Evolutionary conservation across 1,284 basidiomycete genomes (phyloP).

Genomic region (Microbotryum lychnidis-dioicae): DNA sequence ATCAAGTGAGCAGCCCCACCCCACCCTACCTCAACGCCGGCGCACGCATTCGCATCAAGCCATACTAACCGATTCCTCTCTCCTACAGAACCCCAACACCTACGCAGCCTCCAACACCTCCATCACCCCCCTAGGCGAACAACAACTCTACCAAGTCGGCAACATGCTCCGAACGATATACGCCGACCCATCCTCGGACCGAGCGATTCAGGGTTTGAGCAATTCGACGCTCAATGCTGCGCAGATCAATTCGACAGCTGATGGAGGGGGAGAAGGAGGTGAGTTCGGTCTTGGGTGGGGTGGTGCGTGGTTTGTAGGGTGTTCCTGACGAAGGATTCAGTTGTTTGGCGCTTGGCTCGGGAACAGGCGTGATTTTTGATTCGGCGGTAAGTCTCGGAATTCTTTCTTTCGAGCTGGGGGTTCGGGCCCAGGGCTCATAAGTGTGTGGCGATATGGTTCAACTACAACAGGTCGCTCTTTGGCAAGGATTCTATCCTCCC

Average conservation of each 20-base stretch:
- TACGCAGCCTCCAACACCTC: constrained; percentile 63
- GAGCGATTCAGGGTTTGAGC: constrained; percentile 59
- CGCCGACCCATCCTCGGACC: constrained; percentile 54
- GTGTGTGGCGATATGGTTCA: no score
- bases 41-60: no score
- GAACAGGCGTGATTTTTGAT: constrained; percentile 17
- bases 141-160: constrained; percentile 66
- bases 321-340: constrained; percentile 22
- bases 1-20: no score
- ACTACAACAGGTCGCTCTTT: constrained; percentile 37
- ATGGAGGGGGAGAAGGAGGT: constrained; percentile 69
- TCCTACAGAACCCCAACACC: constrained; percentile 13
- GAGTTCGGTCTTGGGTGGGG: constrained; percentile 60
- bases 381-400: constrained; percentile 9
- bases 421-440: neutral
- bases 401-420: neutral
- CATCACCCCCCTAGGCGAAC: constrained; percentile 75
- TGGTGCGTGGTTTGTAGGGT: no score
- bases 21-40: no score
- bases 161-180: constrained; percentile 59
- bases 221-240: constrained; percentile 59
- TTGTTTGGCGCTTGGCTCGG: no score
- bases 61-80: neutral
- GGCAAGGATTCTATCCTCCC: constrained; percentile 29
- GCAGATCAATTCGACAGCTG: constrained; percentile 56